These are phyloP conservation scores for Potentilla sterilis DNA, from an alignment of 306 rosid genomes.

Conservation along the genomic window DNA sequence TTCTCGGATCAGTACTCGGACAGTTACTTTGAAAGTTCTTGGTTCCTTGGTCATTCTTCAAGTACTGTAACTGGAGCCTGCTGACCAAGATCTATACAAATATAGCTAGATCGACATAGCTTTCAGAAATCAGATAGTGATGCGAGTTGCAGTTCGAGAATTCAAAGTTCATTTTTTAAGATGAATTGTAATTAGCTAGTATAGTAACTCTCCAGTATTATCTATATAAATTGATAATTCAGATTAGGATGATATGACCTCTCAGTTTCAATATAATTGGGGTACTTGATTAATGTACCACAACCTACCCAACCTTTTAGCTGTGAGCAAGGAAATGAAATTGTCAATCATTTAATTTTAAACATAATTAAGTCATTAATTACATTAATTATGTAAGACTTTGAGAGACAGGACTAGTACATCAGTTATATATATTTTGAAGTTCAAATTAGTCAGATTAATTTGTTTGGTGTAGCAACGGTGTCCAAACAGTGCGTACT, in stretches of 20 bases:
- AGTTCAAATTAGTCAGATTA: background rate
- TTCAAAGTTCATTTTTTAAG: background rate
- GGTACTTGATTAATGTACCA: background rate
- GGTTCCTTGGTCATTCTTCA: slow-evolving; percentile 26
- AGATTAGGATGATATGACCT: background rate
- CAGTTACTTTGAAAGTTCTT: slow-evolving; percentile 16
- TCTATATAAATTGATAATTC: background rate
- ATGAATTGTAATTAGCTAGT: background rate
- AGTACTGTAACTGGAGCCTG: slow-evolving; percentile 22
- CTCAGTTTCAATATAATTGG: background rate
- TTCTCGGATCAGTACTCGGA: slow-evolving; percentile 22
- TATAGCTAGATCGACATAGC: background rate
- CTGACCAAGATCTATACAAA: slow-evolving; percentile 4
- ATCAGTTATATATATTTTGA: background rate
- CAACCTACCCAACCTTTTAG: background rate
- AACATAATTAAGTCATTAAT: too few species aligned
- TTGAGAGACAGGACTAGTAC: too few species aligned
- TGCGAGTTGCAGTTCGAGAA: background rate
- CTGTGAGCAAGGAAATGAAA: background rate
- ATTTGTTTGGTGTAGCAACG: background rate
- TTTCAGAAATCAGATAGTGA: background rate
- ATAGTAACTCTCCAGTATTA: background rate
- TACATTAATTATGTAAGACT: too few species aligned
- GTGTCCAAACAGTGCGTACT: background rate
- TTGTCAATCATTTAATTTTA: too few species aligned